Percentiles rank a stretch among this genome's conserved stretches.
Conservation (phyloP, 257 asterid genomes). For the Thymus mandschuricus region DNA sequence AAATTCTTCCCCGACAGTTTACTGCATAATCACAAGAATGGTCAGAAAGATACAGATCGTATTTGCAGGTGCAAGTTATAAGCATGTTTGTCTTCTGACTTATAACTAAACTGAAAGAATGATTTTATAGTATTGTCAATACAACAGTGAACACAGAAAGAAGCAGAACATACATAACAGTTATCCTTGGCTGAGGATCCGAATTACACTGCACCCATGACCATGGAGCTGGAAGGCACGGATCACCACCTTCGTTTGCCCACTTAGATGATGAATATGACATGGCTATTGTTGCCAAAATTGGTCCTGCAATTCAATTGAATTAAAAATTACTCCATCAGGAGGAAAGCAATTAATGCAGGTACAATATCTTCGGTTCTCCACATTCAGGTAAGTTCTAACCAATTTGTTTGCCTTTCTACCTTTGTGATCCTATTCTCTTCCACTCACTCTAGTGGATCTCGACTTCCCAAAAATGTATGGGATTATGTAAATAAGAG, state of each 20-base stretch:
- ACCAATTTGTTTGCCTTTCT: not conserved
- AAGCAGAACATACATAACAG: constrained; percentile 60
- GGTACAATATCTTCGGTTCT: constrained; percentile 3
- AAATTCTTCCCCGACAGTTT: constrained; percentile 74
- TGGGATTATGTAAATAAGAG: not conserved
- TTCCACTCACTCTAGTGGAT: not conserved
- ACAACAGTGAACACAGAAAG: constrained; percentile 9
- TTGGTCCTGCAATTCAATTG: constrained; percentile 58
- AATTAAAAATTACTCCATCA: constrained; percentile 24
- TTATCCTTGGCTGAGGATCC: constrained; percentile 76
- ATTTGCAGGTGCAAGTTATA: constrained; percentile 23
- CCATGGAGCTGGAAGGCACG: constrained; percentile 95
- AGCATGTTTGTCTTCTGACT: constrained; percentile 13
- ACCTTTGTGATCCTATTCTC: not conserved
- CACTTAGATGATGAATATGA: constrained; percentile 58
- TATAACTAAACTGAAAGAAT: constrained; percentile 3
- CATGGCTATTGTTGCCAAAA: constrained; percentile 54
- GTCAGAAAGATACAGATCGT: constrained; percentile 14
- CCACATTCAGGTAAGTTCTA: not conserved
- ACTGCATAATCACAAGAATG: constrained; percentile 48
- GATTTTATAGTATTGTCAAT: constrained; percentile 8
- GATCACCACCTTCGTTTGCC: constrained; percentile 98
- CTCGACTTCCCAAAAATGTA: constrained; percentile 7
- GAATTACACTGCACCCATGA: constrained; percentile 88
- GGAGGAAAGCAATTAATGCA: constrained; percentile 16